Conservation (phyloP, 352 stramenopile genomes). For the Phytophthora cajani region DNA sequence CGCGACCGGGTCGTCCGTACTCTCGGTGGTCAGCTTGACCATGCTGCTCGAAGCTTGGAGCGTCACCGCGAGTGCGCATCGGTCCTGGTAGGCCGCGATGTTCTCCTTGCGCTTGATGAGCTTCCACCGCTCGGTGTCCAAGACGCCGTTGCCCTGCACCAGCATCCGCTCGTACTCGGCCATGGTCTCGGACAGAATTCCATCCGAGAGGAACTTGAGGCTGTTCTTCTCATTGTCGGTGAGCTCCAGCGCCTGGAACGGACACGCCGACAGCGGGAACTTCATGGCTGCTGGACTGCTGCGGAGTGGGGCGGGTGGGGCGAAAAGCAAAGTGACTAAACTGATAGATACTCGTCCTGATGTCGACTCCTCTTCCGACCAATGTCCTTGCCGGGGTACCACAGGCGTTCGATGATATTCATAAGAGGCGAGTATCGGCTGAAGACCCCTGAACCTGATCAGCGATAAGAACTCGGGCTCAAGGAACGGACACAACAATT, state of each 20-base stretch:
- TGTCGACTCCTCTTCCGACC: conserved; percentile 11
- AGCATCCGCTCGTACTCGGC: conserved; percentile 53
- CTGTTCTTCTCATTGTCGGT: conserved; percentile 33
- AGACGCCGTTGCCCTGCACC: conserved; percentile 33
- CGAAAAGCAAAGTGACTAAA: conserved; percentile 31
- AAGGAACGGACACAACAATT: conserved; percentile 22
- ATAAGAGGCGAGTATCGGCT: conserved; percentile 19
- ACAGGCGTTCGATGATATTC: not conserved
- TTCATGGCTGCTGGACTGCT: conserved; percentile 31
- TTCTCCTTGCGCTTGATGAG: conserved; percentile 56
- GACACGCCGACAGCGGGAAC: conserved; percentile 45
- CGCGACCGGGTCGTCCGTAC: conserved; percentile 23
- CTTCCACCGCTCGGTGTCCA: conserved; percentile 59
- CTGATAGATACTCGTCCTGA: conserved; percentile 3
- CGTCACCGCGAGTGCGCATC: conserved; percentile 39
- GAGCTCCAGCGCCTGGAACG: conserved; percentile 36
- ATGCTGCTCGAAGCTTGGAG: conserved; percentile 35
- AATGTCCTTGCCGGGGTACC: too few species aligned
- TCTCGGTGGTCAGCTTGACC: conserved; percentile 14
- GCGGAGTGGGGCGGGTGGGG: conserved; percentile 4
- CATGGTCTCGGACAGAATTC: conserved; percentile 42
- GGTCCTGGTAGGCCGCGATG: conserved; percentile 56
- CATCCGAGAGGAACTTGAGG: conserved; percentile 27
- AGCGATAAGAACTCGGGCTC: conserved; percentile 24
- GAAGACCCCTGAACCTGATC: conserved; percentile 25